Percentiles rank a stretch among this genome's conserved stretches.
phyloP scores from a whole-genome alignment of 1,139 yeast species.

The Kodamaea fungicola region DNA sequence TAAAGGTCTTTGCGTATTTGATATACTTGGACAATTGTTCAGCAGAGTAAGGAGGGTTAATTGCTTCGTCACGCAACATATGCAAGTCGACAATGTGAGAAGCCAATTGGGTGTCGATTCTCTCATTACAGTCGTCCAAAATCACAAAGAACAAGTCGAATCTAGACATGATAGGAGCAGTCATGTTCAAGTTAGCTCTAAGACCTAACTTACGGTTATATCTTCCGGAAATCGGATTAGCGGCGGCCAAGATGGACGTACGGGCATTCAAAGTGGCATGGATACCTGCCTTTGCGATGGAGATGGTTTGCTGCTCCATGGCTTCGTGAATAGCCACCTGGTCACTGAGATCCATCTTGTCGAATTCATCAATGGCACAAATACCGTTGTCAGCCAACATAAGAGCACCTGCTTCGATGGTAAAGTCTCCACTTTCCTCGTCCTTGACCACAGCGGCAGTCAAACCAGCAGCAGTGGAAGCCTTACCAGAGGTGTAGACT shows the following conservation, averaged over 20 bases:
- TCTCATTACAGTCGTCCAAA: constrained; percentile 91
- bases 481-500: constrained; percentile 96
- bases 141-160: constrained; percentile 94
- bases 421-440: constrained; percentile 95
- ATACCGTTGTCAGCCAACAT: constrained; percentile 99
- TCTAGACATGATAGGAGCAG: constrained; percentile 99
- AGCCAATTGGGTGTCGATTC: constrained; percentile 85
- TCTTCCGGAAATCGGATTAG: constrained; percentile 95
- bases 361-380: constrained; percentile 98
- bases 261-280: constrained; percentile 97
- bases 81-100: constrained; percentile 91
- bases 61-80: constrained; percentile 87
- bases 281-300: constrained; percentile 97
- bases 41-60: constrained; percentile 84
- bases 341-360: constrained; percentile 92
- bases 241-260: constrained; percentile 94
- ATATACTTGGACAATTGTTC: constrained; percentile 88
- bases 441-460: constrained; percentile 98
- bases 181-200: constrained; percentile 87
- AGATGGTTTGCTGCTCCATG: constrained; percentile 98
- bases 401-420: constrained; percentile 98
- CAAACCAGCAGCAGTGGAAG: constrained; percentile 97
- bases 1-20: constrained; percentile 89
- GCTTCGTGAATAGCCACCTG: constrained; percentile 99
- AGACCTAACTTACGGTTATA: constrained; percentile 84